Base-by-base conservation (phyloP, 2,329 filamentous ascomycete genomes). In the Clonostachys rhizophaga region DNA sequence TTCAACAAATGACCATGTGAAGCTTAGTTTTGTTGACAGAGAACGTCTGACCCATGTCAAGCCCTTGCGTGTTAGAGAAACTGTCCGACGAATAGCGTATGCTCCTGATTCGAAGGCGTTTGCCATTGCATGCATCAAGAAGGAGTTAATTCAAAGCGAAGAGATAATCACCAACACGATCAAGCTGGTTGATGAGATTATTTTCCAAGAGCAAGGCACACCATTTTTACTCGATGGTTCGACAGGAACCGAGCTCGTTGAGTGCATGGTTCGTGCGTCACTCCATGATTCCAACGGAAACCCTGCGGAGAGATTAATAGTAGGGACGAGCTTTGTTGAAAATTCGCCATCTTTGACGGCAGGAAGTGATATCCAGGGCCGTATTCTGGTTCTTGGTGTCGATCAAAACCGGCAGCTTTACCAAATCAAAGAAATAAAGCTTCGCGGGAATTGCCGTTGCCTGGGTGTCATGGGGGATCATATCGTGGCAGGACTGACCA, bases 41-140 rank as follows among this genome's bases (percentile, higher is more conserved):
- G 86, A 95, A 61, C 78, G 90, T 40, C 88, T 89, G 24, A 97
- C 91, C 0, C 91, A 99, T 59, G 87, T 97, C 12, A 88, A 89
- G 54, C 82, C 89, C 0, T 71, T 96, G 3, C 80, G 79, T 1
- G 79, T 97, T 52, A 77, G 84, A 12, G 87, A 95, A 64, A 96
- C 90, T 3, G 87, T 96, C 1, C 82, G 94, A 40, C 78, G 92
- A 34, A 83, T 97, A 47, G 88, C 91, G 5, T 96, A 97, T 63
- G 94, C 90, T 2, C 76, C 86, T 1, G 77, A 74, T 2, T 79
- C 94, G 46, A 87, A 87, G 59, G 85, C 86, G 0, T 97, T 97
- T 62, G 92, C 87, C 2, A 76, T 97, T 5, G 92, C 91, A 2
- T 94, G 89, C 30, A 88, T 97, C 50, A 84, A 84, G 52, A 82